phyloP scores from a whole-genome alignment of 306 rosid species.

The Trifolium dubium region DNA sequence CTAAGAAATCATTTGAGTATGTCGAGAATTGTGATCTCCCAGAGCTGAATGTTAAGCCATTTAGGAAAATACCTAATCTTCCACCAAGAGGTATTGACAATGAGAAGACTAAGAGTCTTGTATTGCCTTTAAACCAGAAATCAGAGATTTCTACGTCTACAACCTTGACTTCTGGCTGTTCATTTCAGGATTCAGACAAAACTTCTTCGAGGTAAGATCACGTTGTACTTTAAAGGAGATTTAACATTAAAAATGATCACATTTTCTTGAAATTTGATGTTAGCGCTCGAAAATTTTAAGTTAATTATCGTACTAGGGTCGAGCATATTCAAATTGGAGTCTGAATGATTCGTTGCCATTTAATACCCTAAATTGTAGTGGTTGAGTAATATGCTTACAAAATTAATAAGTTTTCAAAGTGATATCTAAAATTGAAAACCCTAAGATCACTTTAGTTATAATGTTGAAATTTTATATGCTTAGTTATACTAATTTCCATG shows the following conservation, averaged over 20 bases:
- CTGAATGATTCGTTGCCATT: too few species aligned
- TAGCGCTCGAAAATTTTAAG: not conserved
- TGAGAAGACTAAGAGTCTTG: slow-evolving; percentile 43
- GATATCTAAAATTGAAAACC: too few species aligned
- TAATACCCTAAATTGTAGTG: too few species aligned
- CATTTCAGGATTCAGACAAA: slow-evolving; percentile 52
- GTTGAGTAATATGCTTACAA: too few species aligned
- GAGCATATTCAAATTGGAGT: too few species aligned
- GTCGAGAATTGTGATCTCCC: slow-evolving; percentile 92
- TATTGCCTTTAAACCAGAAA: slow-evolving; percentile 53
- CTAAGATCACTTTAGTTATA: too few species aligned
- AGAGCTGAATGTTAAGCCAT: slow-evolving; percentile 55
- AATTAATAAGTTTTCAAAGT: too few species aligned
- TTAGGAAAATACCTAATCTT: slow-evolving; percentile 23
- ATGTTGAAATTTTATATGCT: too few species aligned
- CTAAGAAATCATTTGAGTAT: slow-evolving; percentile 70
- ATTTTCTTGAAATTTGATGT: not conserved
- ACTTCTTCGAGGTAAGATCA: slow-evolving; percentile 52
- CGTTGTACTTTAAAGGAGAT: not conserved
- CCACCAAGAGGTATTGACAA: slow-evolving; percentile 37
- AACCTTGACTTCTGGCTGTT: slow-evolving; percentile 52
- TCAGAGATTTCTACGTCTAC: slow-evolving; percentile 49
- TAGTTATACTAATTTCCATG: not conserved
- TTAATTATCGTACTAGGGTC: not conserved
- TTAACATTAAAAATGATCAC: not conserved